These are phyloP conservation scores for Dryas octopetala DNA, from an alignment of 306 rosid species.

Conservation along the genomic window DNA sequence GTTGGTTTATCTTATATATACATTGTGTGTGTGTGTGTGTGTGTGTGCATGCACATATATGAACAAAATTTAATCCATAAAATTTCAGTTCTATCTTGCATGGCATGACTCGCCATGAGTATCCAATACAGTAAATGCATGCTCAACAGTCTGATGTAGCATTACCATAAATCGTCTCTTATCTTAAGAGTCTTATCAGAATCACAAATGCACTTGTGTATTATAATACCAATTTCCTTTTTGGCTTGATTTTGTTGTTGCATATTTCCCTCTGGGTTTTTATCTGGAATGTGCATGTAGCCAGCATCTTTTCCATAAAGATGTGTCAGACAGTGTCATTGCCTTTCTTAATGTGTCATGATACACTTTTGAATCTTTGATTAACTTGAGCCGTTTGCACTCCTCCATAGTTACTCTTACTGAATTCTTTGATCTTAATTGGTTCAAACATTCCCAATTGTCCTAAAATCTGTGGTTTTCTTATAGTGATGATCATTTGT, in stretches of 20 bases:
- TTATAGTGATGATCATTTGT: background rate
- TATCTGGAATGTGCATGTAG: background rate
- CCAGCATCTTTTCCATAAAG: too few relatives aligned
- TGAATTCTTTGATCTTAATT: background rate
- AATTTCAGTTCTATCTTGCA: background rate
- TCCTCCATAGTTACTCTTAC: background rate
- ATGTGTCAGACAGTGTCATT: background rate
- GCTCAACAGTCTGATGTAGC: background rate
- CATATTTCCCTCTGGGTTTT: background rate
- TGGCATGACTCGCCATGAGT: background rate
- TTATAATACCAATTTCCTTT: too few relatives aligned
- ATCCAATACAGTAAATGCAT: background rate
- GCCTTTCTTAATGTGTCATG: background rate
- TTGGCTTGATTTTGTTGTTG: background rate
- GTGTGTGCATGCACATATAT: background rate
- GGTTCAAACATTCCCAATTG: background rate
- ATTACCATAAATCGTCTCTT: too few relatives aligned
- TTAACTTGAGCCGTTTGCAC: background rate
- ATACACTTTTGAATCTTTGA: background rate
- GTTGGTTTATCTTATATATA: background rate
- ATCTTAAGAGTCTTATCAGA: too few relatives aligned
- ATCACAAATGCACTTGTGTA: too few relatives aligned
- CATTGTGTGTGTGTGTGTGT: background rate
- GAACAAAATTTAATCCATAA: background rate
- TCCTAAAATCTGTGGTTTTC: background rate